Conservation (phyloP, 164 flowering plant genomes). For the Sextonia rubra region DNA sequence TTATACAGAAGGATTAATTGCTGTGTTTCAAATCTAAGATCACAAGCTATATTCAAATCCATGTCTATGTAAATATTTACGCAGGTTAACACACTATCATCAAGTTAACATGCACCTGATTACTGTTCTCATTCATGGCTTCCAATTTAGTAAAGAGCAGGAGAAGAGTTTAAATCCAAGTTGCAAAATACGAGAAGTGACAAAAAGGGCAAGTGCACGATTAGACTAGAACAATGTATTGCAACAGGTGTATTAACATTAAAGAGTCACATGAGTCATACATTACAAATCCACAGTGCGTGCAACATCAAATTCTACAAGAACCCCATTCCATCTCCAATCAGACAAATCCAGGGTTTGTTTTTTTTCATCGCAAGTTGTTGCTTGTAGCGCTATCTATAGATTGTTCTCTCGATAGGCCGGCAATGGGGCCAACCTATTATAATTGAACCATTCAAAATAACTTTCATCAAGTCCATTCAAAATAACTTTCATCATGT, state of each 20-base stretch:
- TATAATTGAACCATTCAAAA: too few species aligned
- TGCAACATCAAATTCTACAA: conserved; percentile 24
- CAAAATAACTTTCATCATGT: too few species aligned
- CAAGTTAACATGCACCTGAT: not conserved
- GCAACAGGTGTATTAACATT: conserved; percentile 16
- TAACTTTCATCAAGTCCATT: too few species aligned
- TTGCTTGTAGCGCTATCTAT: too few species aligned
- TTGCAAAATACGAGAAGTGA: not conserved
- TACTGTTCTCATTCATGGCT: conserved; percentile 1
- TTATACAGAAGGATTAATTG: not conserved
- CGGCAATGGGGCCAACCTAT: too few species aligned
- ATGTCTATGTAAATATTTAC: not conserved
- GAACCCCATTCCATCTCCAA: conserved; percentile 52
- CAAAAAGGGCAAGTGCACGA: conserved; percentile 5
- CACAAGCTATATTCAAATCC: not conserved
- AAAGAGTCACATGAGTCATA: conserved; percentile 5
- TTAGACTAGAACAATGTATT: conserved; percentile 13
- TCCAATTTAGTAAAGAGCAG: not conserved
- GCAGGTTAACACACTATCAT: too few species aligned
- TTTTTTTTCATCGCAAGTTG: too few species aligned
- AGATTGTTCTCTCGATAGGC: too few species aligned
- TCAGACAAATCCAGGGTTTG: conserved; percentile 17
- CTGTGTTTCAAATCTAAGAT: not conserved
- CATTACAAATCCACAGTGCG: not conserved
- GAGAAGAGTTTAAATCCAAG: not conserved